Base-by-base conservation (phyloP, 2,329 filamentous ascomycete species). In the Fusarium sororula region DNA sequence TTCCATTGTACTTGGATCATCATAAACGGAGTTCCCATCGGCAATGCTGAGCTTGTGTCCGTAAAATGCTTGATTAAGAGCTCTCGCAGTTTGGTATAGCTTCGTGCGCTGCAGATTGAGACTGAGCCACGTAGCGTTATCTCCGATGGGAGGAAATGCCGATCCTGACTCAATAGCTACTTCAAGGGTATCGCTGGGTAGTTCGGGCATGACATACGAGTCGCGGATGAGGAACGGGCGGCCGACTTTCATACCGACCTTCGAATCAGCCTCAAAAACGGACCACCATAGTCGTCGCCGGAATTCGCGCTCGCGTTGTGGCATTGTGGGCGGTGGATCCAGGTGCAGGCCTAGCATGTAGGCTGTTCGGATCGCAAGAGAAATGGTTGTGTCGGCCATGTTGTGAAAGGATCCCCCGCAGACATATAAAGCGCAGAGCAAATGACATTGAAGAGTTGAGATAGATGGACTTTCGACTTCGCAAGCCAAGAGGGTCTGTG, bases 401-500 rank as follows among this genome's bases (percentile, higher is more conserved):
- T 69, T 69, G 38, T 69, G 66, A 3, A 69, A 69, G 4, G 66
- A 69, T 0, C 66, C 66, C 0, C 59, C 65, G 1, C 66, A 69
- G 0, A 69, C 56, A 3, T 69, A 69, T 1, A 69, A 18, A 0
- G 14, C 65, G 7, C 66, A 69, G 7, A 69, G 56, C 1, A 69
- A 5, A 28, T 69, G 38, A 5, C 66, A 69, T 6, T 69, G 66
- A 6, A 69, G 18, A 2, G 66, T 69, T 6, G 66, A 69, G 0
- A 69, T 35, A 6, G 66, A 69, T 2, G 66, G 66, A 1, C 66
- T 69, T 15, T 69, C 66, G 0, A 69, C 44, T 13, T 69, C 66
- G 4, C 57, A 69, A 1, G 66, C 65, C 14, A 69, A 15, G 1
- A 69, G 66, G 1, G 64, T 42, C n/a, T 69, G 65, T 3, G 66